phyloP scores from a whole-genome alignment of 164 flowering plant genomes.

The Paratinospora sagittata region DNA sequence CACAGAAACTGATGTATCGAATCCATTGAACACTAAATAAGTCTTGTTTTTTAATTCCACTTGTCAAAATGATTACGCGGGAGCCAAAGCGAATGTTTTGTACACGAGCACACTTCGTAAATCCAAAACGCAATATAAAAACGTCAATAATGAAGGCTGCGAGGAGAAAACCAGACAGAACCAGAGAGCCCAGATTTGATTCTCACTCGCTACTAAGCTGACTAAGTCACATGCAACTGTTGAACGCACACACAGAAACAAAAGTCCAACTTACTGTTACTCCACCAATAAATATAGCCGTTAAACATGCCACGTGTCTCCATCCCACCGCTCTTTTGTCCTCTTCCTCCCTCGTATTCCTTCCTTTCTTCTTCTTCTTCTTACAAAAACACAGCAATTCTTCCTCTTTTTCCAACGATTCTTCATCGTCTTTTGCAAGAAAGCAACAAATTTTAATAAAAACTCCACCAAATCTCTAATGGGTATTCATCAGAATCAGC shows the following conservation, averaged over 20 bases:
- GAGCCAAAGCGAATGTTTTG: too few relatives aligned
- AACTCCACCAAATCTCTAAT: slow-evolving; percentile 7
- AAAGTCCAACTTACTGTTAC: background rate
- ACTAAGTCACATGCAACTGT: background rate
- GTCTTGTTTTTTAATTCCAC: too few relatives aligned
- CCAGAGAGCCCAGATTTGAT: too few relatives aligned
- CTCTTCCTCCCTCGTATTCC: background rate
- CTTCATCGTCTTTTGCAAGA: background rate
- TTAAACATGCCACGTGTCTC: background rate
- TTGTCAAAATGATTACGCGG: too few relatives aligned
- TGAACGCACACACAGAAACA: background rate
- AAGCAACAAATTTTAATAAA: too few relatives aligned
- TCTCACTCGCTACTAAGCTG: background rate
- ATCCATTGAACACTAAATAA: too few relatives aligned
- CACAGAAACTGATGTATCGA: too few relatives aligned
- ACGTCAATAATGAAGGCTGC: too few relatives aligned
- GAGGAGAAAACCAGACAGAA: too few relatives aligned
- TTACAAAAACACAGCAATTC: background rate
- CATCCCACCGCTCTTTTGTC: background rate
- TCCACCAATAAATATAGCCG: slow-evolving; percentile 1
- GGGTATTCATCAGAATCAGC: slow-evolving; percentile 14
- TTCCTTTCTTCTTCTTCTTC: background rate
- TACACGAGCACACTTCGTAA: too few relatives aligned
- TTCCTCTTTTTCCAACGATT: background rate
- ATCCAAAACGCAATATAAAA: too few relatives aligned